phyloP scores from a whole-genome alignment of 1,284 basidiomycete genomes.

The Ustilago tritici region DNA sequence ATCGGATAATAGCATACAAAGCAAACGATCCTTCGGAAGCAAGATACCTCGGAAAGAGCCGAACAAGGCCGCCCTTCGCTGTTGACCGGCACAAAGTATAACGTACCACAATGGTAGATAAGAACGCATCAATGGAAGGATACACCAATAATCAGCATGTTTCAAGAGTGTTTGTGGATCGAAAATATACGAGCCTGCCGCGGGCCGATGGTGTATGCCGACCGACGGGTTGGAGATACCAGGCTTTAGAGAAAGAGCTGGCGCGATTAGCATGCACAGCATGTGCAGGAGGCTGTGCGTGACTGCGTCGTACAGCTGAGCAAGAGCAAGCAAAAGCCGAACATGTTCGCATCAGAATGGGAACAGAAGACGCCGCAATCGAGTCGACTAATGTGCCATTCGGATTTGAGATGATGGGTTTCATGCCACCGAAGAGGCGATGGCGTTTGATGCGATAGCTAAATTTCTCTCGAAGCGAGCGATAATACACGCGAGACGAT shows the following conservation, averaged over 20 bases:
- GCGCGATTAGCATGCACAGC: neutral
- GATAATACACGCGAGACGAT: neutral
- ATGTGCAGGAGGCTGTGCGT: neutral
- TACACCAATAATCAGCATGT: neutral
- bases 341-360: neutral
- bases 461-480: neutral
- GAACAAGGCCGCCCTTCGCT: neutral
- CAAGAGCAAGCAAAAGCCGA: conserved; percentile 1
- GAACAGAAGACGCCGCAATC: neutral
- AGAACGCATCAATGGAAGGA: neutral
- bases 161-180: neutral
- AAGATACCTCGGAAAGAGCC: neutral
- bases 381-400: neutral
- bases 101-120: neutral
- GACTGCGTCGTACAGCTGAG: neutral
- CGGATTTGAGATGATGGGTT: neutral
- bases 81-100: neutral
- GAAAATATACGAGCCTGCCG: neutral
- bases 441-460: neutral
- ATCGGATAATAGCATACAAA: neutral
- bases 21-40: neutral
- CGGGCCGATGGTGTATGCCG: neutral
- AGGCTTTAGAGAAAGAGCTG: neutral
- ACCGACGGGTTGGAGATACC: neutral
- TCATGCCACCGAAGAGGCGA: neutral